Base-by-base conservation (phyloP, 1,284 basidiomycete species). In the Pascua guehoae region DNA sequence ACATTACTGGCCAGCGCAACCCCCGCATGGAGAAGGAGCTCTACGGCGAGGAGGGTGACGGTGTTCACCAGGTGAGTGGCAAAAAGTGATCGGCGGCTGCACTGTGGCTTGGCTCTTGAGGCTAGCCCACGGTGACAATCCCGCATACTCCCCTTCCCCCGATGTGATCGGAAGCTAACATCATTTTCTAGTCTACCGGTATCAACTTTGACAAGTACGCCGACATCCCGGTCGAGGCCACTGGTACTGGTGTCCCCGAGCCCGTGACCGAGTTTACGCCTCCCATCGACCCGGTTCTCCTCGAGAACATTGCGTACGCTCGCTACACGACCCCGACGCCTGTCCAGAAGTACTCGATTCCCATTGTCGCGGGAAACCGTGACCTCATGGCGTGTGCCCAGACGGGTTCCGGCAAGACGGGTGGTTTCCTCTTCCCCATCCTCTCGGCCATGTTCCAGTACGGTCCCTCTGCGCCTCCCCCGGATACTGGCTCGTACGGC, bases 161-260 rank as follows among this genome's bases (percentile, higher is more conserved):
- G 24, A 7, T 32, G 24, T 32, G 24, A 32, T 3, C 24, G 24
- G 24, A 7, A 32, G 24, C 24, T 32, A 32, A 32, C 7, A 7
- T 7, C 24, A n/a, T n/a, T n/a, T n/a, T n/a, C 72, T 88, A 94
- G 76, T 87, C 91, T 70, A 96, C 94, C 50, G 96, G 96, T 66
- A 98, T 99, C 82, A 99, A 99, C 82, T 99, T 99, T 73, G 96
- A 98, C 82, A 96, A 96, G 80, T 99, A 98, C 76, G 94, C 96
- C 77, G 95, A 98, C 78, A 98, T 98, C 72, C 96, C 96, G 64
- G 94, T 99, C 68, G 96, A 98, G 81, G 95, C 93, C 45, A 97
- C 93, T 50, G 96, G 96, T 66, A 86, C 87, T 60, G 91, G 89
- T 66, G 94, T 96, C 24, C 96, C 96, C 62, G 95, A 98, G 54